These are phyloP conservation scores for Calonectria montana DNA, from an alignment of 2,329 filamentous ascomycete species.

Conservation along the genomic window DNA sequence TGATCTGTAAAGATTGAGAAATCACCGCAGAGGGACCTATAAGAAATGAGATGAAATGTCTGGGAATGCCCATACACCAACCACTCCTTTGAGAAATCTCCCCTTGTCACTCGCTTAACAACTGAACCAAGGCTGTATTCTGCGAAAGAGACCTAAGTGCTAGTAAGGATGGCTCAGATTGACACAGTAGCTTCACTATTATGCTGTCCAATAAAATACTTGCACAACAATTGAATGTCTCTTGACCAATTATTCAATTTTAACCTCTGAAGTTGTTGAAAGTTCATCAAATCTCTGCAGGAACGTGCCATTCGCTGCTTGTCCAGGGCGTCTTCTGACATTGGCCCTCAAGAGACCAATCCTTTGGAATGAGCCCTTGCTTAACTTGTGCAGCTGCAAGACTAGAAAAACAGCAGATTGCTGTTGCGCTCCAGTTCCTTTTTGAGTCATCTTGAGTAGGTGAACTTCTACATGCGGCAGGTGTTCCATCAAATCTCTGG, in stretches of 20 bases:
- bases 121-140: neutral
- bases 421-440: neutral
- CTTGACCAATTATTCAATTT: neutral
- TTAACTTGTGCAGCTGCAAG: slow-evolving; percentile 1
- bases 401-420: slow-evolving; percentile 8
- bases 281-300: slow-evolving; percentile 9
- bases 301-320: neutral
- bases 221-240: neutral
- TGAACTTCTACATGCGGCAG: neutral
- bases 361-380: neutral
- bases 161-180: neutral
- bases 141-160: neutral
- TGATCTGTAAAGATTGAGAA: slow-evolving; percentile 57
- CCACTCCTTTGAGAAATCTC: slow-evolving; percentile 31
- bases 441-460: slow-evolving; percentile 23
- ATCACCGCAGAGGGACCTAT: neutral
- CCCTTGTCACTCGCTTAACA: slow-evolving; percentile 28
- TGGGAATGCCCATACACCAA: neutral
- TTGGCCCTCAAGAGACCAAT: slow-evolving; percentile 15
- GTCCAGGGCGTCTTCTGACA: neutral
- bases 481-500: neutral
- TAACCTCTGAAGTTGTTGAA: neutral
- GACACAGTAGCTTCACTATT: neutral
- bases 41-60: neutral
- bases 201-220: neutral